phyloP scores from a whole-genome alignment of 768 basidiomycete genomes.

The Boletus pseudo-olivaceus region DNA sequence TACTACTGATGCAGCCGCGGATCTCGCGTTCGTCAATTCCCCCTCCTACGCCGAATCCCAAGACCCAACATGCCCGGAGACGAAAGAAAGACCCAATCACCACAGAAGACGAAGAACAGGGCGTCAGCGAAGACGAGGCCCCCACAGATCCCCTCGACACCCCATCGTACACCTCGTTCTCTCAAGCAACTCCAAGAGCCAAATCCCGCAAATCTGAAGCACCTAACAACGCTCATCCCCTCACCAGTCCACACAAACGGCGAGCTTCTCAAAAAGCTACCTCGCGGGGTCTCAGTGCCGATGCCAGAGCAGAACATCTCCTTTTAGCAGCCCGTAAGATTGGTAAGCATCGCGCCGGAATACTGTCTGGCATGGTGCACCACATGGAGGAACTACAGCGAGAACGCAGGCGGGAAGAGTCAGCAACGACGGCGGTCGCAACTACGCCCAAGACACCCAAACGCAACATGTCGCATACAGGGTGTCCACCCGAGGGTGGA shows the following conservation, averaged over 20 bases:
- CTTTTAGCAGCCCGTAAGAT: slow-evolving; percentile 69
- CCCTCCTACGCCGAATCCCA: slow-evolving; percentile 24
- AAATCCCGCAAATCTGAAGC: slow-evolving; percentile 24
- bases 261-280: slow-evolving; percentile 25
- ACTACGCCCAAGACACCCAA: slow-evolving; percentile 28
- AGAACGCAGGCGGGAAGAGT: slow-evolving; percentile 25
- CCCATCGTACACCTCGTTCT: slow-evolving; percentile 9
- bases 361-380: slow-evolving; percentile 50
- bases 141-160: slow-evolving; percentile 18
- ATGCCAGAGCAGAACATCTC: slow-evolving; percentile 69
- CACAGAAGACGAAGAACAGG: slow-evolving; percentile 27
- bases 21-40: slow-evolving; percentile 20
- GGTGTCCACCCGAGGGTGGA: slow-evolving; percentile 22
- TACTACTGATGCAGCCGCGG: slow-evolving; percentile 63
- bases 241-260: slow-evolving; percentile 19
- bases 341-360: slow-evolving; percentile 56
- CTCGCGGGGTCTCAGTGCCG: slow-evolving; percentile 42
- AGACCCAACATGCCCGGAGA: slow-evolving; percentile 19
- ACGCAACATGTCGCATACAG: slow-evolving; percentile 28
- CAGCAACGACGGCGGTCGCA: slow-evolving; percentile 19
- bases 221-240: slow-evolving; percentile 3
- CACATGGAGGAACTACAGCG: slow-evolving; percentile 33
- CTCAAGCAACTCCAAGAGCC: slow-evolving; percentile 21
- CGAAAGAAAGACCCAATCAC: slow-evolving; percentile 23
- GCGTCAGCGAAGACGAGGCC: slow-evolving; percentile 26